phyloP scores from a whole-genome alignment of 164 flowering plant genomes.

The Stephania cephalantha region DNA sequence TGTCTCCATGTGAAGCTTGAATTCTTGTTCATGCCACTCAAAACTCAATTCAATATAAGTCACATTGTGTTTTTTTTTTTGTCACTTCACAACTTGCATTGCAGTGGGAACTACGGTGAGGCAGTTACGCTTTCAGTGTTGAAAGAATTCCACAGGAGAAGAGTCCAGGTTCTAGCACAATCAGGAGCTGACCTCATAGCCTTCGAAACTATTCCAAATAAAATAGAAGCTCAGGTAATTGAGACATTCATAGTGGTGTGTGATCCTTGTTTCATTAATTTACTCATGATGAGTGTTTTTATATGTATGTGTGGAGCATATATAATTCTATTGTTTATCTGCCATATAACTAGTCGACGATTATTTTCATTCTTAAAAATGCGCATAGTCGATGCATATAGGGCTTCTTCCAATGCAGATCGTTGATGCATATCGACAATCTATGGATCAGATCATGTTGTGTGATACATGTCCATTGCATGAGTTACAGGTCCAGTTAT shows the following conservation, averaged over 20 bases:
- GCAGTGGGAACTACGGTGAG: conserved; percentile 75
- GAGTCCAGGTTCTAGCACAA: conserved; percentile 71
- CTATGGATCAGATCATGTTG: too few relatives aligned
- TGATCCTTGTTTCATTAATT: neutral
- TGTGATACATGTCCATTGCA: too few relatives aligned
- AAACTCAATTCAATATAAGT: too few relatives aligned
- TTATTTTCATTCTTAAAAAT: too few relatives aligned
- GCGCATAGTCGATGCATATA: too few relatives aligned
- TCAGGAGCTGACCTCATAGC: conserved; percentile 89
- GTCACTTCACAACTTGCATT: conserved; percentile 3
- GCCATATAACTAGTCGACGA: too few relatives aligned
- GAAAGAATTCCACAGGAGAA: conserved; percentile 80
- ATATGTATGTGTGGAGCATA: neutral
- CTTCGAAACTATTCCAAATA: conserved; percentile 89
- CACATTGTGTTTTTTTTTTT: neutral
- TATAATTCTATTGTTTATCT: too few relatives aligned
- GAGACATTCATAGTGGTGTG: neutral
- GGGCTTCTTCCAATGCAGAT: too few relatives aligned
- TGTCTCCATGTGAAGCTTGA: neutral
- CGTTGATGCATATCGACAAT: too few relatives aligned
- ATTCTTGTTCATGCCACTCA: too few relatives aligned
- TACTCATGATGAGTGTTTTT: neutral
- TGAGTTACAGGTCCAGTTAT: too few relatives aligned
- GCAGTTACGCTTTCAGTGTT: conserved; percentile 36
- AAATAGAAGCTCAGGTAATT: conserved; percentile 77